Evolutionary conservation across 1,284 basidiomycete species (phyloP), one percentile per base, ranked within the genome.

Genomic region (Phellinidium pouzarii): DNA sequence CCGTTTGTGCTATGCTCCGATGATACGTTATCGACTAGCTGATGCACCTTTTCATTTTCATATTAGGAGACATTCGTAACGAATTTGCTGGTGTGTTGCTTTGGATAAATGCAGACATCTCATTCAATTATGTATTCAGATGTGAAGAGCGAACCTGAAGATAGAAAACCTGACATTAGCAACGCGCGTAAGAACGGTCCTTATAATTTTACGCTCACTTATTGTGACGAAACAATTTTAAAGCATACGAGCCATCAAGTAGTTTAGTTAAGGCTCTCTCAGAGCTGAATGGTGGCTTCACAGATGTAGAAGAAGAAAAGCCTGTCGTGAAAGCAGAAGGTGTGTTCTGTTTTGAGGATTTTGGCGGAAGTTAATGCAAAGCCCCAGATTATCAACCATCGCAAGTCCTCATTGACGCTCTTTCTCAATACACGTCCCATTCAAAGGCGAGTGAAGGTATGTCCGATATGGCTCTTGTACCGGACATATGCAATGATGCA

Each of bases 241-340:
- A 37, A 38, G 46, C 19, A n/a, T 48, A 48, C 34, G 34, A 31
- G 46, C 46, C 46, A 6, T 48, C 46, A 36, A 14, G 12, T 2
- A n/a, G 4, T 2, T 17, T 48, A 12, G 22, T 23, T 3, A n/a
- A 3, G 34, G 36, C 46, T 22, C 23, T 48, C 3, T 48, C 36
- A 4, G 8, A 37, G 22, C 22, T 38, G n/a, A 11, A 26, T 3
- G 34, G 25, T 14, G n/a, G 22, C 34, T 14, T 9, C 3, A 12
- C 8, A n/a, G 46, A 48, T 9, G 14, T 12, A 6, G 34, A 48
- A n/a, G 46, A 48, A 12, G 34, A 23, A 3, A 48, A 38, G n/a
- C 46, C 36, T 17, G 6, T 25, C 12, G 14, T 48, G 14, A 48
- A 48, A 23, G 17, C 11, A 23, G 46, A 48, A 25, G 46, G 46